These are phyloP conservation scores for Obelidium mucronatum DNA, from an alignment of 192 early-diverging fungal genomes.

Conservation along the genomic window DNA sequence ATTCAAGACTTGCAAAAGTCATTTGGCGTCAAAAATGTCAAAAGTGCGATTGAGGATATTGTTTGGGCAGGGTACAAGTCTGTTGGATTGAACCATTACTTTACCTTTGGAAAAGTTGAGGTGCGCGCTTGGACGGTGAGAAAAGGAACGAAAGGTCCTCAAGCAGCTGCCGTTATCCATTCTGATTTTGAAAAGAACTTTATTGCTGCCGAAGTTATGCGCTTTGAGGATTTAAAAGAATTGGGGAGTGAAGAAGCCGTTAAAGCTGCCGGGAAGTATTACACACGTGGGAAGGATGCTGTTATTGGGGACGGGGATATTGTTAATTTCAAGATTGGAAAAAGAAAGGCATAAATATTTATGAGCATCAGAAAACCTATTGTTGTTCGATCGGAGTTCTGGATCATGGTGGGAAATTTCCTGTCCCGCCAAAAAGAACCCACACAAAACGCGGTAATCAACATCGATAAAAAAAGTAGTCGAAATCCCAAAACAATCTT, in stretches of 20 bases:
- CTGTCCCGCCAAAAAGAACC: too few relatives aligned
- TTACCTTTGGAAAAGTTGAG: conserved; percentile 90
- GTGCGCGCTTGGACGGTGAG: conserved; percentile 91
- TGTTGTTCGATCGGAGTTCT: too few relatives aligned
- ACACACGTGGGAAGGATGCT: conserved; percentile 90
- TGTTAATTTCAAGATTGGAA: conserved; percentile 30
- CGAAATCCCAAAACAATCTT: too few relatives aligned
- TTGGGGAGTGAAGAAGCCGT: conserved; percentile 72
- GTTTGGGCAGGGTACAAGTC: conserved; percentile 87
- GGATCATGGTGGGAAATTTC: too few relatives aligned
- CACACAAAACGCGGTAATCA: too few relatives aligned
- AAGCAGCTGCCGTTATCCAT: conserved; percentile 94
- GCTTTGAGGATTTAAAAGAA: conserved; percentile 80
- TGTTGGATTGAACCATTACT: conserved; percentile 90
- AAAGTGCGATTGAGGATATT: conserved; percentile 84
- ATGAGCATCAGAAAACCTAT: neutral
- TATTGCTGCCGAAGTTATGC: conserved; percentile 84
- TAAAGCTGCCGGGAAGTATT: conserved; percentile 91
- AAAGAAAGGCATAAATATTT: neutral
- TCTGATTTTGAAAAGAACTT: conserved; percentile 72
- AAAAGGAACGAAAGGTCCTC: conserved; percentile 78
- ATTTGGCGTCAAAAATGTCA: conserved; percentile 39
- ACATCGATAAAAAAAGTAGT: too few relatives aligned
- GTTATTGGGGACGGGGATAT: conserved; percentile 95
- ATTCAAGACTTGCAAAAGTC: conserved; percentile 62